Conservation (phyloP, 495 filamentous ascomycete genomes). For the Ramalina intermedia region DNA sequence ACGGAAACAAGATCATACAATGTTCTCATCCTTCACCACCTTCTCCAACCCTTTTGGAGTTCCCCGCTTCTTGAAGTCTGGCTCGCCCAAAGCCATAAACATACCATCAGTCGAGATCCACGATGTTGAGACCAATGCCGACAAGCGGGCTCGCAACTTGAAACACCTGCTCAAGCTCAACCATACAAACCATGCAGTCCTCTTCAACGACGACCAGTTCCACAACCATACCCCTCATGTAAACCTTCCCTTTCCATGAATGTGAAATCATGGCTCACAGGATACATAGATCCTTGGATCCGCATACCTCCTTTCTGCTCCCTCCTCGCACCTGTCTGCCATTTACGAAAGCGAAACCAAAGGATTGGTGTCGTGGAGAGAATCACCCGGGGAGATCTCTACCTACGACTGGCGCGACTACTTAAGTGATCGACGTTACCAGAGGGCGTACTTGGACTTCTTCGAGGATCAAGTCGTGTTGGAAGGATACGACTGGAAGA, state of each 20-base stretch:
- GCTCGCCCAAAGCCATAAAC: conserved; percentile 33
- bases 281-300: conserved; percentile 49
- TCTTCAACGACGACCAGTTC: conserved; percentile 63
- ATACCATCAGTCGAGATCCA: conserved; percentile 57
- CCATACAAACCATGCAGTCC: conserved; percentile 73
- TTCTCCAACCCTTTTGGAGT: conserved; percentile 18
- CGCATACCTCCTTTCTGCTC: conserved; percentile 69
- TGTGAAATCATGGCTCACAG: conserved; percentile 7
- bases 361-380: conserved; percentile 63
- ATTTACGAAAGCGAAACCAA: conserved; percentile 67
- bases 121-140: conserved; percentile 61
- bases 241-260: conserved; percentile 10
- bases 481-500: conserved; percentile 62
- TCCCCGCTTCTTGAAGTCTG: conserved; percentile 11
- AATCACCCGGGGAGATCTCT: conserved; percentile 71
- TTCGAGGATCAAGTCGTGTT: conserved; percentile 62
- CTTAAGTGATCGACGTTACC: conserved; percentile 62
- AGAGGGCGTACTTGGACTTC: conserved; percentile 75
- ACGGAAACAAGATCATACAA: not conserved
- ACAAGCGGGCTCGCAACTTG: conserved; percentile 66
- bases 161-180: conserved; percentile 85
- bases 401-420: conserved; percentile 75
- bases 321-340: conserved; percentile 51
- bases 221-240: conserved; percentile 86
- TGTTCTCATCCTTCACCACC: conserved; percentile 19